Evolutionary conservation across 805 yeast genomes (phyloP).

Genomic region (Candida stauntonica): DNA sequence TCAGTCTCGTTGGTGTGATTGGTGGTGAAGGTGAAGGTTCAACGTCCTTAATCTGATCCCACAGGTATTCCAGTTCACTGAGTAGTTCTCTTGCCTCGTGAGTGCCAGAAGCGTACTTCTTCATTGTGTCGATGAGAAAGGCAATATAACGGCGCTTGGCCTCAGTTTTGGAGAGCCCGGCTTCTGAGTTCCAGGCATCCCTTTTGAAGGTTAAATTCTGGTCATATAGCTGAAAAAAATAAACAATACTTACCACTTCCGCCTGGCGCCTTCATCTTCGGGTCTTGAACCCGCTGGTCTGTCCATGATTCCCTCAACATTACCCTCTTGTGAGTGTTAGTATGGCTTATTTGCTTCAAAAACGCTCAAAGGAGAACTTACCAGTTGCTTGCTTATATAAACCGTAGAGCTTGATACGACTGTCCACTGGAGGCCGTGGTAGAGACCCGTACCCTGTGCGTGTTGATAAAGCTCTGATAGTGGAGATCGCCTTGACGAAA

Average conservation of each 20-base stretch:
- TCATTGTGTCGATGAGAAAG: slow-evolving; percentile 68
- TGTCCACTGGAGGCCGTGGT: slow-evolving; percentile 74
- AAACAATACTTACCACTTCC: slow-evolving; percentile 39
- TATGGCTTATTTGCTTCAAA: too few relatives aligned
- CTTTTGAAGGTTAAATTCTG: too few relatives aligned
- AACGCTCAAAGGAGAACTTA: neutral
- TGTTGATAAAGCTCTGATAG: slow-evolving; percentile 68
- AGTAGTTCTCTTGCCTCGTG: slow-evolving; percentile 61
- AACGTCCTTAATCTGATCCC: slow-evolving; percentile 65
- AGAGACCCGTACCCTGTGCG: slow-evolving; percentile 56
- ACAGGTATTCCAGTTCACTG: slow-evolving; percentile 62
- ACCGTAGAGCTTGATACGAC: slow-evolving; percentile 67
- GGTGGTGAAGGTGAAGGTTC: slow-evolving; percentile 22
- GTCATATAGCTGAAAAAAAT: neutral
- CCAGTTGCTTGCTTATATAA: slow-evolving; percentile 79
- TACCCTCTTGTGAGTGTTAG: slow-evolving; percentile 56
- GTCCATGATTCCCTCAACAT: slow-evolving; percentile 63
- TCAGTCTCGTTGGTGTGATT: slow-evolving; percentile 15
- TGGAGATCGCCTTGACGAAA: slow-evolving; percentile 76
- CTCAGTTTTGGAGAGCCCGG: slow-evolving; percentile 62
- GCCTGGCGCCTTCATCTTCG: slow-evolving; percentile 63
- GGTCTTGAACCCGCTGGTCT: slow-evolving; percentile 57
- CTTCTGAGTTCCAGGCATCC: slow-evolving; percentile 78
- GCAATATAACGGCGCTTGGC: slow-evolving; percentile 72
- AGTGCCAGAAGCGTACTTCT: slow-evolving; percentile 61